Evolutionary conservation across 345 rosid species (phyloP).

Genomic region (Aethionema arabicum): DNA sequence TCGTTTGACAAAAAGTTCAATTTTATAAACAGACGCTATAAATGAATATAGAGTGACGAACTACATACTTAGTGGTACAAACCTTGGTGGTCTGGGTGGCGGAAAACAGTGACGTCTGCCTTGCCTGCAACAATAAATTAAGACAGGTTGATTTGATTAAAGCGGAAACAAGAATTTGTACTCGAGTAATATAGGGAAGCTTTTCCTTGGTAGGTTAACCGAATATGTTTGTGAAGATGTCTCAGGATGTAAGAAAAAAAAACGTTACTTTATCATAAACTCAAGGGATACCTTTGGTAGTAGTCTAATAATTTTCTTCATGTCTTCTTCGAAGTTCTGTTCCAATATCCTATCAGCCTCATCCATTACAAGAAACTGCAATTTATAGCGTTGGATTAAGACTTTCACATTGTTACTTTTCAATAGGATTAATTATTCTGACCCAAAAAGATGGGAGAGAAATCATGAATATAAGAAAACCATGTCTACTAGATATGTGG

Average conservation of each 20-base stretch:
- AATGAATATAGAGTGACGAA: conserved; percentile 1
- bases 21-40: not conserved
- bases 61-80: conserved; percentile 15
- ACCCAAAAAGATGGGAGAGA: too few relatives aligned
- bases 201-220: not conserved
- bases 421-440: too few relatives aligned
- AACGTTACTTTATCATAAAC: conserved; percentile 7
- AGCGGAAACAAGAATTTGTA: not conserved
- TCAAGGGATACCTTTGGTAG: conserved; percentile 65
- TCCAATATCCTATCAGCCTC: conserved; percentile 98
- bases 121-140: conserved; percentile 51
- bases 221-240: not conserved
- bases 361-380: conserved; percentile 86
- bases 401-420: too few relatives aligned
- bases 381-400: not conserved
- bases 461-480: too few relatives aligned
- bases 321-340: conserved; percentile 96
- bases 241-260: not conserved
- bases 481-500: too few relatives aligned
- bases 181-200: not conserved
- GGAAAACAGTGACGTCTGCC: conserved; percentile 96
- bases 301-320: conserved; percentile 85
- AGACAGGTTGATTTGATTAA: not conserved
- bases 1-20: not conserved
- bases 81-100: conserved; percentile 97